Evolutionary conservation across 495 filamentous ascomycete genomes (phyloP).

Genomic region (Aspergillus homomorphus): DNA sequence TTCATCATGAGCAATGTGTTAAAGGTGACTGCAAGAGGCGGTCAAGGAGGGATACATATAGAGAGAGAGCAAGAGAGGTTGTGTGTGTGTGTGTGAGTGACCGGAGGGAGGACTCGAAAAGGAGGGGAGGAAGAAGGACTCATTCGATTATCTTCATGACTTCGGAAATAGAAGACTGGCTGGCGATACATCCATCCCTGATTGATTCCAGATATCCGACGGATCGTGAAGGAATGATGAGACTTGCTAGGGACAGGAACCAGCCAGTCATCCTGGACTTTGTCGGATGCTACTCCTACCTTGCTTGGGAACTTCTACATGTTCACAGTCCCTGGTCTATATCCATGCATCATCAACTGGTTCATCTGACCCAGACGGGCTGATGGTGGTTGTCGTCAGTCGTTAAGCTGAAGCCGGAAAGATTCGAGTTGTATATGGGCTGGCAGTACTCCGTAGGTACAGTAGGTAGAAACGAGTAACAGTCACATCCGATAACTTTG

Average conservation of each 20-base stretch:
- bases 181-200: not conserved
- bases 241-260: too few species aligned
- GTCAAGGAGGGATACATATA: constrained; percentile 9
- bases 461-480: too few species aligned
- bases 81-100: not conserved
- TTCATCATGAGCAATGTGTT: not conserved
- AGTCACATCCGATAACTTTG: not conserved
- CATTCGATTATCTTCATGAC: constrained; percentile 16
- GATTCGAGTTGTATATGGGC: too few species aligned
- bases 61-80: not conserved
- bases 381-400: too few species aligned
- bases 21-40: constrained; percentile 10
- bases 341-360: too few species aligned
- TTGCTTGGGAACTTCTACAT: not conserved
- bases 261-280: not conserved
- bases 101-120: not conserved
- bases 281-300: not conserved
- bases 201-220: not conserved
- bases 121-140: not conserved
- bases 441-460: too few species aligned
- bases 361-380: too few species aligned
- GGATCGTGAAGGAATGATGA: not conserved
- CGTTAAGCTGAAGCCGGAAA: too few species aligned
- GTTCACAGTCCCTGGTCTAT: too few species aligned
- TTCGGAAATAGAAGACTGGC: constrained; percentile 2